phyloP scores from a whole-genome alignment of 306 rosid genomes.

The Quillaja saponaria region DNA sequence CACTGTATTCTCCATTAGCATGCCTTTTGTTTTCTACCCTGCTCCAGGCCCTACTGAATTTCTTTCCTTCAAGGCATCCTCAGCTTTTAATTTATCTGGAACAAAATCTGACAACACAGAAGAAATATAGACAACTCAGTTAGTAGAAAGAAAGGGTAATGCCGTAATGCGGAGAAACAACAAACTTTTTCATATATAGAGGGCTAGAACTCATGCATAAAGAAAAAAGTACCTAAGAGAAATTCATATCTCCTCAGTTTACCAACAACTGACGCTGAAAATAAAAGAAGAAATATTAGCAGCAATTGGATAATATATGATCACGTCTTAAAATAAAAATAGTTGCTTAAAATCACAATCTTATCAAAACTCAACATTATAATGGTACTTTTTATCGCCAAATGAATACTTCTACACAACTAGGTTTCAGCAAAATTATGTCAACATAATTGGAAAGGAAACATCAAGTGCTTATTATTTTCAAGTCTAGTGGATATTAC shows the following conservation, averaged over 20 bases:
- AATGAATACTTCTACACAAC: background rate
- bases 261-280: slow-evolving; percentile 78
- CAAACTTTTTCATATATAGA: slow-evolving; percentile 18
- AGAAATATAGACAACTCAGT: slow-evolving; percentile 12
- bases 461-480: no score
- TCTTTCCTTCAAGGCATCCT: slow-evolving; percentile 76
- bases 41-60: slow-evolving; percentile 36
- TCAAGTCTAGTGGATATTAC: no score
- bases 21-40: slow-evolving; percentile 33
- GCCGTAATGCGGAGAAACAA: no score
- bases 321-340: background rate
- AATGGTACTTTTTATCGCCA: background rate
- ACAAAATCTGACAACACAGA: slow-evolving; percentile 63
- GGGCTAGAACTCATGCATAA: slow-evolving; percentile 15
- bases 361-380: background rate
- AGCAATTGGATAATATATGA: slow-evolving; percentile 23
- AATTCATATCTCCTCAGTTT: slow-evolving; percentile 76
- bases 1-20: slow-evolving; percentile 24
- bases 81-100: slow-evolving; percentile 73
- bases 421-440: no score
- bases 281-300: slow-evolving; percentile 17
- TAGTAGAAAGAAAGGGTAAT: slow-evolving; percentile 1
- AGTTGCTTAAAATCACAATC: no score
- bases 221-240: slow-evolving; percentile 66
- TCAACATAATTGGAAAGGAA: background rate